A percentile compares a stretch with the other conserved stretches of the same genome.
Evolutionary conservation across 2,329 filamentous ascomycete genomes (phyloP).

Genomic region (Harringtonia lauricola): DNA sequence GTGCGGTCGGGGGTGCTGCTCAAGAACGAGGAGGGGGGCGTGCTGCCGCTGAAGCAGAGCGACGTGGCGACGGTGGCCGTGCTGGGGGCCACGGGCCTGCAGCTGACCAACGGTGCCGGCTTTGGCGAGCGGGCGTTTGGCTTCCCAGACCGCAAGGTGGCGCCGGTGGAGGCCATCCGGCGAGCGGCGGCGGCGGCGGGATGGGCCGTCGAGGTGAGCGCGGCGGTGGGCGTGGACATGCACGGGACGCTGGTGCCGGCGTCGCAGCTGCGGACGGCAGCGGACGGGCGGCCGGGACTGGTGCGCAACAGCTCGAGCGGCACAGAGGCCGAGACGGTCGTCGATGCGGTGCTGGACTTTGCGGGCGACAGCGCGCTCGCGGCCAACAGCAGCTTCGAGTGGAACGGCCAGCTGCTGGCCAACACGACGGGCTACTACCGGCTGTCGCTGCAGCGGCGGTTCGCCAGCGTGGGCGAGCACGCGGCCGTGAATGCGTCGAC

Average conservation of each 20-base stretch:
- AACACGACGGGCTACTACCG: not conserved
- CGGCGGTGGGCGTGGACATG: not conserved
- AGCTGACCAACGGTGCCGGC: not conserved
- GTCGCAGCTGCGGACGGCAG: not conserved
- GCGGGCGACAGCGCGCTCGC: not conserved
- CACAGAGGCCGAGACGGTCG: too few species aligned
- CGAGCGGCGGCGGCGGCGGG: not conserved
- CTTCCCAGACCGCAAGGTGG: not conserved
- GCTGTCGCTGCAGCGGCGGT: not conserved
- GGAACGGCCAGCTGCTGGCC: not conserved
- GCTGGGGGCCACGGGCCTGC: not conserved
- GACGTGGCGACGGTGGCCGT: not conserved
- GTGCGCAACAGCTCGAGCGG: too few species aligned
- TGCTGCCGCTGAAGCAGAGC: too few species aligned
- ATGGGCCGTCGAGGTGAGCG: not conserved
- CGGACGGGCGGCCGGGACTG: not conserved
- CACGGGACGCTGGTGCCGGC: not conserved
- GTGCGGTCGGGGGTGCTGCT: too few species aligned
- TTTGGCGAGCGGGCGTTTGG: not conserved
- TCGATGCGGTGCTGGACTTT: too few species aligned
- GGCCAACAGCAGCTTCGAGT: not conserved
- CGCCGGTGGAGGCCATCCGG: not conserved
- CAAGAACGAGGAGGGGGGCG: too few species aligned
- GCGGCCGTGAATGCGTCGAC: not conserved
- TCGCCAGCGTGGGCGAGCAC: not conserved